Evolutionary conservation across 169 alveolate species (phyloP).

Genomic region (Neospora caninum): DNA sequence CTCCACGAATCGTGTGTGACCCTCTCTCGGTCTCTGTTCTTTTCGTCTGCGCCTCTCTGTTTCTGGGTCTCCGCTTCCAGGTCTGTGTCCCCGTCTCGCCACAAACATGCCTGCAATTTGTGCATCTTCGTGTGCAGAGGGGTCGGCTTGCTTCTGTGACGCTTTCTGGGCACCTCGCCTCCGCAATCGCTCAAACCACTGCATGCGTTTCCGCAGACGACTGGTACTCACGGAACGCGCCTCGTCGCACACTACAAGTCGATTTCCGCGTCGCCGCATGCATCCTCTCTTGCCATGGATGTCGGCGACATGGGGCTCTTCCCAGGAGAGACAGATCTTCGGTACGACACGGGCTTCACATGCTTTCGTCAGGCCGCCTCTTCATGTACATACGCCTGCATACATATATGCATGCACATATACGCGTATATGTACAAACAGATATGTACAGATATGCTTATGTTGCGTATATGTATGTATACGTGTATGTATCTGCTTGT

Average conservation of each 20-base stretch:
- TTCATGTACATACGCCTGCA: background rate
- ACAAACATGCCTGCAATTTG: no score
- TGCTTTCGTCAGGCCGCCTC: background rate
- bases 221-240: background rate
- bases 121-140: no score
- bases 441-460: background rate
- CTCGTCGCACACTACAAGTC: background rate
- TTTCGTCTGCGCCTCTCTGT: no score
- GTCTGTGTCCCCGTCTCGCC: no score
- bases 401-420: background rate
- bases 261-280: background rate
- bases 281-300: background rate
- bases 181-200: no score
- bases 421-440: background rate
- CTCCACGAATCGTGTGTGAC: no score
- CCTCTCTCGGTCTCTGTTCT: no score
- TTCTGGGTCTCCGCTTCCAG: no score
- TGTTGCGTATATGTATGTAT: background rate
- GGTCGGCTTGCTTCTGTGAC: no score
- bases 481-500: background rate
- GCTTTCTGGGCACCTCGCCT: no score
- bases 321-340: conserved; percentile 25
- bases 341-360: background rate
- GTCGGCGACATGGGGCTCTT: conserved; percentile 29
- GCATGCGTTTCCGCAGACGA: background rate